Conservation (phyloP, 208 protist genomes). For the Leishmania arabica region DNA sequence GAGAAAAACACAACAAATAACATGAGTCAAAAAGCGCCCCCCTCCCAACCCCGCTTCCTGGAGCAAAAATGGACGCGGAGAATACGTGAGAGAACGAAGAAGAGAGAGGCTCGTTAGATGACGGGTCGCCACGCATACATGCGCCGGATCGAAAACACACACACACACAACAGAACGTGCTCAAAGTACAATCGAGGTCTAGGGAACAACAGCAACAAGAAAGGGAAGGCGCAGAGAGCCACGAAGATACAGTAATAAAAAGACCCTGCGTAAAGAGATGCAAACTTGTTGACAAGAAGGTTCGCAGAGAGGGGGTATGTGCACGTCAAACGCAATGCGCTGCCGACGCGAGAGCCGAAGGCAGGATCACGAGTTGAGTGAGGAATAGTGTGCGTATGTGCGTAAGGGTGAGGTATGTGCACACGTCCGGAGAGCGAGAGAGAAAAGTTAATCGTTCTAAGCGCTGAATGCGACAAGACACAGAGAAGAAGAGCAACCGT, state of each 20-base stretch:
- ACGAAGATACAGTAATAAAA: not conserved
- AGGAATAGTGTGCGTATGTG: not conserved
- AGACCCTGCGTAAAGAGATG: not conserved
- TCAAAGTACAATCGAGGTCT: not conserved
- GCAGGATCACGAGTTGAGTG: not conserved
- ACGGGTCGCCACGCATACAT: not conserved
- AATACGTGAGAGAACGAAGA: not conserved
- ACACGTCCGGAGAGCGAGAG: not conserved
- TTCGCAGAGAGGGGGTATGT: not conserved
- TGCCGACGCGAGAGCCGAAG: not conserved
- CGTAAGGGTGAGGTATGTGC: not conserved
- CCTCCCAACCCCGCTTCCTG: not conserved
- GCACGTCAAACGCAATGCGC: not conserved
- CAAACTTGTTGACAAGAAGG: not conserved
- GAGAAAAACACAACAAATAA: not conserved
- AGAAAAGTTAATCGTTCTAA: not conserved
- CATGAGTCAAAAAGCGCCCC: not conserved
- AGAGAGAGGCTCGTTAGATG: not conserved
- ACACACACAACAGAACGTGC: not conserved
- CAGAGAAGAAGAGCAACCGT: not conserved
- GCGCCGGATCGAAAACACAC: not conserved
- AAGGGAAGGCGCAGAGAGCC: not conserved
- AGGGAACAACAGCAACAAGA: not conserved
- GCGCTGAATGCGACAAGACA: not conserved
- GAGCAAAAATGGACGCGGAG: not conserved